Conservation (phyloP, 768 basidiomycete species). For the Suillus lakei region DNA sequence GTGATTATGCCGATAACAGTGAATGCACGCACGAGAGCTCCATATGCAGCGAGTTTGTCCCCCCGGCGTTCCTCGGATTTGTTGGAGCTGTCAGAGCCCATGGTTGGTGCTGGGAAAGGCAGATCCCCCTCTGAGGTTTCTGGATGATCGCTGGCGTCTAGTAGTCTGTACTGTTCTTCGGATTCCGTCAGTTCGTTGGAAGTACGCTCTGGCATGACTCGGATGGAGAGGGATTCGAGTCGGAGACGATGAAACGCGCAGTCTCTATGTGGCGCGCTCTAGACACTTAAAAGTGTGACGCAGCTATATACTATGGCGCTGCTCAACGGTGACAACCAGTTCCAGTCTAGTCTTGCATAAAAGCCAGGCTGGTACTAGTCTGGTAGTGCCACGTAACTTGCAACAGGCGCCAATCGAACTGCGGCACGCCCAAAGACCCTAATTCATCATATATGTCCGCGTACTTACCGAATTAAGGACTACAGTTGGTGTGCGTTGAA, state of each 20-base stretch:
- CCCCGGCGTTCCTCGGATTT: slow-evolving; percentile 45
- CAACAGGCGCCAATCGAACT: background rate
- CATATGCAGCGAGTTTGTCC: slow-evolving; percentile 38
- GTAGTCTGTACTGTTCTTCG: slow-evolving; percentile 23
- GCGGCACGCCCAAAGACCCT: background rate
- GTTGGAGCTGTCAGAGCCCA: slow-evolving; percentile 29
- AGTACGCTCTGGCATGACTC: slow-evolving; percentile 2
- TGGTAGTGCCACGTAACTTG: background rate
- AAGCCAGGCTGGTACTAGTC: too few relatives aligned
- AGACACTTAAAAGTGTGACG: background rate
- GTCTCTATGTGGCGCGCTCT: background rate
- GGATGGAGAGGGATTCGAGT: too few relatives aligned
- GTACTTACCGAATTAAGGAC: background rate
- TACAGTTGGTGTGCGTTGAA: too few relatives aligned
- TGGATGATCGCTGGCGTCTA: slow-evolving; percentile 6
- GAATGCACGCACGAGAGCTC: slow-evolving; percentile 42
- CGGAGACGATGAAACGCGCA: background rate
- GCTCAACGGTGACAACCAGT: background rate
- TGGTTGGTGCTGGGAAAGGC: slow-evolving; percentile 1
- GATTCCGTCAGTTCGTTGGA: background rate
- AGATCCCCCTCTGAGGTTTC: background rate
- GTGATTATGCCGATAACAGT: background rate
- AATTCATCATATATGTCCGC: background rate
- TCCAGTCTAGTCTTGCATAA: too few relatives aligned
- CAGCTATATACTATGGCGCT: background rate